A percentile compares a stretch with the other conserved stretches of the same genome.
Conservation (phyloP, 164 flowering plant species). For the Aristolochia californica region DNA sequence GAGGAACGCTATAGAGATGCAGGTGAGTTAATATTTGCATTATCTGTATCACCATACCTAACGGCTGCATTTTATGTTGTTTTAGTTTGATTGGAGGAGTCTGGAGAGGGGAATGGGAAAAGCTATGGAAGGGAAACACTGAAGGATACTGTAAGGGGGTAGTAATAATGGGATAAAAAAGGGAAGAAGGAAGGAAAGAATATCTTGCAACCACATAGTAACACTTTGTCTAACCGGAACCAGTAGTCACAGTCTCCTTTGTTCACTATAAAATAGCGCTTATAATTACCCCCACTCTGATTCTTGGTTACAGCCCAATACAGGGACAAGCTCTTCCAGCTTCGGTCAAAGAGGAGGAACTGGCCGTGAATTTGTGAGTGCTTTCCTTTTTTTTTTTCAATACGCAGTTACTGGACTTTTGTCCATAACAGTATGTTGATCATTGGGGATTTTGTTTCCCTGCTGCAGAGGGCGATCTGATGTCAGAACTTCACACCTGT, state of each 20-base stretch:
- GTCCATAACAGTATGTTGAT: no score
- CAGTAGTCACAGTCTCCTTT: background rate
- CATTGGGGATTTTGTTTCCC: no score
- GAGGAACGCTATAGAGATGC: slow-evolving; percentile 94
- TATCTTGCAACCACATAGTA: background rate
- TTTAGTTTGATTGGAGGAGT: background rate
- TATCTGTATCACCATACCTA: background rate
- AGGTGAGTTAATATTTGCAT: slow-evolving; percentile 28
- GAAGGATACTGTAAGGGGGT: no score
- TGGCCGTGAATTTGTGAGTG: slow-evolving; percentile 30
- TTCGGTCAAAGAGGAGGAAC: slow-evolving; percentile 62
- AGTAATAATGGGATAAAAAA: no score
- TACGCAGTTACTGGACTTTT: no score
- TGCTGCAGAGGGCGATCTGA: no score
- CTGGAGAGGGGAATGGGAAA: no score
- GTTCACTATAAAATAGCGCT: background rate
- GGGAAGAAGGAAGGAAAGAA: background rate
- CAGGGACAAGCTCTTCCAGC: slow-evolving; percentile 79
- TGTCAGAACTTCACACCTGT: no score
- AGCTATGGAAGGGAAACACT: background rate
- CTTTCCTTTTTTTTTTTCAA: no score
- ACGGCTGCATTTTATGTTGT: background rate
- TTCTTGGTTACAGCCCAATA: slow-evolving; percentile 49
- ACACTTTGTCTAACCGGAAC: background rate
- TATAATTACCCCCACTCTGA: no score